Percentiles rank a stretch among this genome's conserved stretches.
Conservation (phyloP, 2,329 filamentous ascomycete genomes). For the Fulvia fulva region DNA sequence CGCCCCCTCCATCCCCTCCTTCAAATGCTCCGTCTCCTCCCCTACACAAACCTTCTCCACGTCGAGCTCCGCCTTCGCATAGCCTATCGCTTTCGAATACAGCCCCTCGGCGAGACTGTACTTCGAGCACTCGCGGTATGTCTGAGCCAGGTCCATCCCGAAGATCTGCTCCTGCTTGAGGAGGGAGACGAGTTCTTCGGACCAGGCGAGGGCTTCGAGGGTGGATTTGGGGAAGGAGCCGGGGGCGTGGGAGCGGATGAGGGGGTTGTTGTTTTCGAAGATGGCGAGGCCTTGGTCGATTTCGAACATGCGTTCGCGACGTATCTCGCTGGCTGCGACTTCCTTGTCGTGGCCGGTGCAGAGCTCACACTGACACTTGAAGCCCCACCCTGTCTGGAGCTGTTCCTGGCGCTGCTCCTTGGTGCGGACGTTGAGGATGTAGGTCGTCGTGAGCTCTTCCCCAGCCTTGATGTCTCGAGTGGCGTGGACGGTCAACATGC, state of each 20-base stretch:
- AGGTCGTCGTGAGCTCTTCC: neutral
- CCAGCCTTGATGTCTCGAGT: constrained; percentile 26
- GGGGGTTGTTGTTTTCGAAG: constrained; percentile 23
- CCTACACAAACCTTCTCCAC: constrained; percentile 22
- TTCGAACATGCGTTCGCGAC: neutral
- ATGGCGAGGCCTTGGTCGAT: constrained; percentile 8
- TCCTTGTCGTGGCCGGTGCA: neutral
- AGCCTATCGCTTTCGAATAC: constrained; percentile 18
- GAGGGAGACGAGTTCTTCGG: constrained; percentile 16
- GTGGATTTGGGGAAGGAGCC: neutral
- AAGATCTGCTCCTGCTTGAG: constrained; percentile 21
- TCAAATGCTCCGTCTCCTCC: constrained; percentile 11
- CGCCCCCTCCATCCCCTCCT: constrained; percentile 7
- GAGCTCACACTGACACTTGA: constrained; percentile 5
- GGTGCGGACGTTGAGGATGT: neutral
- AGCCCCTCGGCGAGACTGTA: constrained; percentile 15
- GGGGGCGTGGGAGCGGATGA: constrained; percentile 4
- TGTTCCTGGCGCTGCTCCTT: neutral
- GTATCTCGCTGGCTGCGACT: neutral
- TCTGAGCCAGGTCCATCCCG: constrained; percentile 21
- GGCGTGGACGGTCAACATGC: constrained; percentile 23
- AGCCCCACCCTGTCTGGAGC: neutral
- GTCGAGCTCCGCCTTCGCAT: constrained; percentile 20
- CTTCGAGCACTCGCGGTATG: constrained; percentile 18
- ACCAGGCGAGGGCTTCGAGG: neutral